These are phyloP conservation scores for Filosporella fistucella DNA, from an alignment of 495 filamentous ascomycete genomes.

Conservation along the genomic window DNA sequence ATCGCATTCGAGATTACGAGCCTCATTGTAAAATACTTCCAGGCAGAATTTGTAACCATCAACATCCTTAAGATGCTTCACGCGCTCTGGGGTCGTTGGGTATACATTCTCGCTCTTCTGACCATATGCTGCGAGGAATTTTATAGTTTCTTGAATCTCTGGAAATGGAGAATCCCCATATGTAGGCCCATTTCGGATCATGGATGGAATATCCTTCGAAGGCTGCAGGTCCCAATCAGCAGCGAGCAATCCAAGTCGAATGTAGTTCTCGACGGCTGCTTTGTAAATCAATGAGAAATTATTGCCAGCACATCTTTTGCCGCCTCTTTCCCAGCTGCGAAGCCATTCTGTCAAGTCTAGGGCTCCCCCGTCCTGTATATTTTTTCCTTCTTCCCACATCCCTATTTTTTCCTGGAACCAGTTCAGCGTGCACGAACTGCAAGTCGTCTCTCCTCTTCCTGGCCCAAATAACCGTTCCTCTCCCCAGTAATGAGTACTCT, in stretches of 20 bases:
- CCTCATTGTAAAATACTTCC: neutral
- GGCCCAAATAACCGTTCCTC: neutral
- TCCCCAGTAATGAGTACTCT: neutral
- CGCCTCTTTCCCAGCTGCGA: neutral
- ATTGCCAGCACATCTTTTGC: neutral
- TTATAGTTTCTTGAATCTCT: neutral
- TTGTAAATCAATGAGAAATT: neutral
- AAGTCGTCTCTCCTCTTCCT: neutral
- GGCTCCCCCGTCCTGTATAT: too few relatives aligned
- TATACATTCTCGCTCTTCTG: neutral
- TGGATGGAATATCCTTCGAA: neutral
- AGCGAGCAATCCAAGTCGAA: neutral
- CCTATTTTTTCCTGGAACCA: neutral
- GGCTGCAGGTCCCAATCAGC: neutral
- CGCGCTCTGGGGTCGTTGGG: neutral
- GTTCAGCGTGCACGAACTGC: neutral
- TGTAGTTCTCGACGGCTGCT: neutral
- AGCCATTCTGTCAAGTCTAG: neutral
- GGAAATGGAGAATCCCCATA: neutral
- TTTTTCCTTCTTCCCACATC: neutral
- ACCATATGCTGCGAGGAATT: neutral
- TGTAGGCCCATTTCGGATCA: neutral
- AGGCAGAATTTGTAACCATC: neutral
- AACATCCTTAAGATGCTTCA: neutral
- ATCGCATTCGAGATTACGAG: neutral